phyloP scores from a whole-genome alignment of 1,139 yeast species.

The Suhomyces yuchorum region DNA sequence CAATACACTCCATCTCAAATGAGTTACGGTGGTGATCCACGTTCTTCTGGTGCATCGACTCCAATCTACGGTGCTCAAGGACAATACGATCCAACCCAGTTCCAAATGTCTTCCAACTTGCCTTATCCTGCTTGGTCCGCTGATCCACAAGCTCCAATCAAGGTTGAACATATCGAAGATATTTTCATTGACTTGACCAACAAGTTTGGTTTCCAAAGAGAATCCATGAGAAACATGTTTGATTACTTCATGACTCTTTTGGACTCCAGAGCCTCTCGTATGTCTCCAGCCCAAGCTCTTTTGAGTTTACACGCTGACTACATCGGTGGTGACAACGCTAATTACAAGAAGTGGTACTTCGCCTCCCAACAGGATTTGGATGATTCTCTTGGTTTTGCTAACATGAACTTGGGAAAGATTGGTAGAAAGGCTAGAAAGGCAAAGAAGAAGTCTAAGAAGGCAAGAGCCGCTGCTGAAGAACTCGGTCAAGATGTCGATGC shows the following conservation, averaged over 20 bases:
- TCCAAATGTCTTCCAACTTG: slow-evolving; percentile 58
- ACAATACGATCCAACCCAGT: slow-evolving; percentile 68
- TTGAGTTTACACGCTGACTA: slow-evolving; percentile 93
- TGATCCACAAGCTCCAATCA: slow-evolving; percentile 77
- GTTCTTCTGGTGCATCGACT: slow-evolving; percentile 93
- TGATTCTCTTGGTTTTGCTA: slow-evolving; percentile 42
- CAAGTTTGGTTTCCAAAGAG: slow-evolving; percentile 97
- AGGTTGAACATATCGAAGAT: slow-evolving; percentile 86
- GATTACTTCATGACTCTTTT: slow-evolving; percentile 92
- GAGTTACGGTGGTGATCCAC: slow-evolving; percentile 74
- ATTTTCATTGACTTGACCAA: slow-evolving; percentile 86
- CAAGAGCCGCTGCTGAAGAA: slow-evolving; percentile 57
- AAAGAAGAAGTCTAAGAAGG: slow-evolving; percentile 61
- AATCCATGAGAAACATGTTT: slow-evolving; percentile 95
- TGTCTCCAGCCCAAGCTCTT: slow-evolving; percentile 95
- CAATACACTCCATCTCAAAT: slow-evolving; percentile 81
- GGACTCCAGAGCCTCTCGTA: slow-evolving; percentile 94
- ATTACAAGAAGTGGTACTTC: slow-evolving; percentile 32
- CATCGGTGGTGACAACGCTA: slow-evolving; percentile 44
- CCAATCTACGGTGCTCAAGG: slow-evolving; percentile 79
- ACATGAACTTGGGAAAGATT: slow-evolving; percentile 76
- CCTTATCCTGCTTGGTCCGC: slow-evolving; percentile 98
- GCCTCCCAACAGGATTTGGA: slow-evolving; percentile 36
- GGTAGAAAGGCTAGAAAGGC: slow-evolving; percentile 55
- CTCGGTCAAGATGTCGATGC: slow-evolving; percentile 52